A percentile compares a stretch with the other conserved stretches of the same genome.
phyloP scores from a whole-genome alignment of 805 yeast species.

The Cyberlindnera sargentensis region DNA sequence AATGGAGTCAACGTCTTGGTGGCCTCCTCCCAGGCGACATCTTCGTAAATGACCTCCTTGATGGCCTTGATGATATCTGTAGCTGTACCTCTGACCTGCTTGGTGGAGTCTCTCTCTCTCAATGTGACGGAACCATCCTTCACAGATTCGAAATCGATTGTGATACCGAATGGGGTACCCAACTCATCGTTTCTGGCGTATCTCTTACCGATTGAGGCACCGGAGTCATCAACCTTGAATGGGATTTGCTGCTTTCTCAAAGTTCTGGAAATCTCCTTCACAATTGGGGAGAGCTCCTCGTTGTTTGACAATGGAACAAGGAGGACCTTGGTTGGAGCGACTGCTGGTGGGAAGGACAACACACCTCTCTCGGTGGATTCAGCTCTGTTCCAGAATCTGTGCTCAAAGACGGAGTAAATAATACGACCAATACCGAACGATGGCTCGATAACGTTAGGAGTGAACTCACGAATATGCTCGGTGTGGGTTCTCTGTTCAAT shows the following conservation, averaged over 20 bases:
- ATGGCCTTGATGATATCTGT: slow-evolving; percentile 70
- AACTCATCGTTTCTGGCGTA: slow-evolving; percentile 97
- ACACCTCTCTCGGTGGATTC: slow-evolving; percentile 86
- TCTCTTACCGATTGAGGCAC: slow-evolving; percentile 96
- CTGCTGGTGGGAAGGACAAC: slow-evolving; percentile 86
- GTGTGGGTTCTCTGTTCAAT: slow-evolving; percentile 74
- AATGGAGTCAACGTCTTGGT: slow-evolving; percentile 66
- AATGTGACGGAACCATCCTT: slow-evolving; percentile 84
- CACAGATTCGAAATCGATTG: slow-evolving; percentile 90
- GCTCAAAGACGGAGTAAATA: slow-evolving; percentile 88
- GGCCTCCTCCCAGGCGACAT: slow-evolving; percentile 80
- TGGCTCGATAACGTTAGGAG: slow-evolving; percentile 97
- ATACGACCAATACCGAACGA: slow-evolving; percentile 99
- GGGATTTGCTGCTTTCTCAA: slow-evolving; percentile 82
- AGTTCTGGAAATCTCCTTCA: slow-evolving; percentile 57
- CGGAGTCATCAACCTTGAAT: slow-evolving; percentile 93
- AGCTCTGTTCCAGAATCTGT: slow-evolving; percentile 90
- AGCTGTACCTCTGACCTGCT: slow-evolving; percentile 89
- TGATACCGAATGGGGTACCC: slow-evolving; percentile 98
- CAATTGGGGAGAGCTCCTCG: slow-evolving; percentile 69
- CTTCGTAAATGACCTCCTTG: slow-evolving; percentile 65
- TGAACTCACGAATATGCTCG: slow-evolving; percentile 90
- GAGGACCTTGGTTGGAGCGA: slow-evolving; percentile 96
- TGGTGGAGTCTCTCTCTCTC: slow-evolving; percentile 96
- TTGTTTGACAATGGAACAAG: slow-evolving; percentile 90